Conservation (phyloP, 108 stramenopile genomes). For the Chaetoceros tenuissimus region DNA sequence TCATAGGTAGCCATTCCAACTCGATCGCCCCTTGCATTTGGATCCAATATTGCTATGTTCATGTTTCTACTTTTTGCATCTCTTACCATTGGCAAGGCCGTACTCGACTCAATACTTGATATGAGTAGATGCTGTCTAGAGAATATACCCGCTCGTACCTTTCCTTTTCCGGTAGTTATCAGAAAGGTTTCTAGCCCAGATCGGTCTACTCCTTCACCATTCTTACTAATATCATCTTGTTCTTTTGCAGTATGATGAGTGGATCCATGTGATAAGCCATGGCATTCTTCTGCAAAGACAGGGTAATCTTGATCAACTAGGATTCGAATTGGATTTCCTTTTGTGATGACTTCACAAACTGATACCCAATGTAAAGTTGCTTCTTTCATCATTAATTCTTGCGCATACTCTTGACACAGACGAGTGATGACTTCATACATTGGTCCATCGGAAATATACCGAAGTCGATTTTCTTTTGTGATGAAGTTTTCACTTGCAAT, state of each 20-base stretch:
- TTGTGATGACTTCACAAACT: constrained; percentile 27
- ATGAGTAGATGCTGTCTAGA: constrained; percentile 52
- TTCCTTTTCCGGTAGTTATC: constrained; percentile 66
- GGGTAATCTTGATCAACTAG: constrained; percentile 42
- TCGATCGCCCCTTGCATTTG: constrained; percentile 61
- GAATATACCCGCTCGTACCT: constrained; percentile 69
- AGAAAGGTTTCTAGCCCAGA: constrained; percentile 35
- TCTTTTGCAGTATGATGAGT: too few relatives aligned
- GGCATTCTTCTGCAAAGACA: not conserved
- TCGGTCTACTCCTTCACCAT: constrained; percentile 6
- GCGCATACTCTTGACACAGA: constrained; percentile 59
- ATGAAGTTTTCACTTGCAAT: constrained; percentile 40
- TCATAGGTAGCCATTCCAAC: constrained; percentile 51
- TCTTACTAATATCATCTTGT: not conserved
- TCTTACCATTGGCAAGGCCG: constrained; percentile 48
- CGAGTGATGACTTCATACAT: constrained; percentile 61
- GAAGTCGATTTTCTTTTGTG: constrained; percentile 41
- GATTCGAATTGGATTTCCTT: constrained; percentile 35
- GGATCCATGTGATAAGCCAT: not conserved
- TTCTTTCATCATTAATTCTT: constrained; percentile 50
- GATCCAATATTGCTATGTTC: constrained; percentile 63
- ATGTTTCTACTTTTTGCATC: constrained; percentile 52
- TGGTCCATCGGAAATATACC: constrained; percentile 58
- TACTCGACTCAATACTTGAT: constrained; percentile 58
- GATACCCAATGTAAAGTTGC: constrained; percentile 56